Evolutionary conservation across 331 rosid genomes (phyloP), one percentile per base, ranked within the genome.

Genomic region (Spiraea crenata): DNA sequence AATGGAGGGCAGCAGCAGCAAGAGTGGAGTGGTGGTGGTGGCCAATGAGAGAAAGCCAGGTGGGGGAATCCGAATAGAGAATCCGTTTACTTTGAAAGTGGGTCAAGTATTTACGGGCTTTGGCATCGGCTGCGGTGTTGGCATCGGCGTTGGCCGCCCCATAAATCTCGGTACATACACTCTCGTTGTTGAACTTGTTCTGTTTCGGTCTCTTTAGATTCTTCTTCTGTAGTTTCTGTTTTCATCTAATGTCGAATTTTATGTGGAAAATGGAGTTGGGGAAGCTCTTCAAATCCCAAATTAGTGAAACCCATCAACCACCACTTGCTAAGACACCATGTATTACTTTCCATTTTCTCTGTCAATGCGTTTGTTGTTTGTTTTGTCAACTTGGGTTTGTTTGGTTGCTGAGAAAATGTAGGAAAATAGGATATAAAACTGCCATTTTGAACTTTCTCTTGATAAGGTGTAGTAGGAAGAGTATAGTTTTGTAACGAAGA

Each of bases 41-140:
- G 57, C 52, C 65, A 77, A 47, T 44, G 80, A 82, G 76, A 71
- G 46, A 71, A 81, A 57, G 71, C 52, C 68, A 39, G 41, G 73
- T 58, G 58, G 55, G 14, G 81, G 69, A 75, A 77, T 89, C 80
- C 82, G 87, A 84, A 57, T 89, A 0, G 87, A 83, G 83, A 95
- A 89, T 91, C 99, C 98, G 25, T 89, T 95, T 89, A 55, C 96
- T 81, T 83, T 95, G 82, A 91, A 95, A 67, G 96, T 91, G 55
- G 98, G 96, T 82, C 98, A 91, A 86, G 95, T 95, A 52, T 95
- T 91, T 67, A 95, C 99, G 4, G 99, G 98, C 76, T 95, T 95
- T 81, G 99, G 99, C 79, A 57, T 91, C 51, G 96, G 96, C n/a
- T 95, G 98, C 61, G 98, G 98, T 61, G 82, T 86, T 44, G 99